These are phyloP conservation scores for Fusarium globosum DNA, from an alignment of 2,329 filamentous ascomycete genomes.

Conservation along the genomic window DNA sequence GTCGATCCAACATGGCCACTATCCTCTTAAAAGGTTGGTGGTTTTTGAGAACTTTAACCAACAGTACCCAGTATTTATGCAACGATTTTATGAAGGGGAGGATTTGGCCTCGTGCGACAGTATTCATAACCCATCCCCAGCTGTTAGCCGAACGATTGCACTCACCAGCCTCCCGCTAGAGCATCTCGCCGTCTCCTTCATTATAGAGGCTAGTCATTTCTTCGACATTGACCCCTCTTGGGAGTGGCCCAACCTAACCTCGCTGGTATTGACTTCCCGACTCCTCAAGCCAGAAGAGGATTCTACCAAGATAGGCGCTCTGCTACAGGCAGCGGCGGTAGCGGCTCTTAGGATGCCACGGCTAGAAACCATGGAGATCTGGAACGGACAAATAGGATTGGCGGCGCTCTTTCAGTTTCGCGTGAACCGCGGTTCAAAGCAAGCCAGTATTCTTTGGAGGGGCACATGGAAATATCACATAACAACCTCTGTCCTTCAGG, in stretches of 20 bases:
- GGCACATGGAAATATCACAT: slow-evolving; percentile 14
- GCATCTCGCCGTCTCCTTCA: slow-evolving; percentile 45
- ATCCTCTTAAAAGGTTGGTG: neutral
- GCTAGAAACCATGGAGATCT: slow-evolving; percentile 46
- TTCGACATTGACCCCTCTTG: slow-evolving; percentile 21
- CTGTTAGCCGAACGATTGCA: slow-evolving; percentile 42
- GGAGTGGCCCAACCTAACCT: slow-evolving; percentile 44
- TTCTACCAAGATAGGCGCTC: neutral
- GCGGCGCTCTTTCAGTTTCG: slow-evolving; percentile 43
- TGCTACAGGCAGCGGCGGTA: slow-evolving; percentile 43
- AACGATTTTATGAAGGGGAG: neutral
- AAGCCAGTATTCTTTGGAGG: slow-evolving; percentile 4
- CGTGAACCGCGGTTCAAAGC: neutral
- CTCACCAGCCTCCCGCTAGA: slow-evolving; percentile 44
- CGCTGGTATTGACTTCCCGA: slow-evolving; percentile 45
- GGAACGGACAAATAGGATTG: slow-evolving; percentile 44
- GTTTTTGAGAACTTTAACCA: neutral
- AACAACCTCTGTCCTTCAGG: neutral
- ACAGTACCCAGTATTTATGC: neutral
- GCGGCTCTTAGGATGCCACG: slow-evolving; percentile 45
- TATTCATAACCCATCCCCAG: neutral
- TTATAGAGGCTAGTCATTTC: slow-evolving; percentile 45
- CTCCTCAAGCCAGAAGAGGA: slow-evolving; percentile 33
- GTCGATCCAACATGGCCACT: neutral
- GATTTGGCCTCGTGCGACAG: neutral